Percentiles rank a stretch among this genome's conserved stretches.
phyloP scores from a whole-genome alignment of 73 alveolate genomes.

The Paraurostyla sp. region DNA sequence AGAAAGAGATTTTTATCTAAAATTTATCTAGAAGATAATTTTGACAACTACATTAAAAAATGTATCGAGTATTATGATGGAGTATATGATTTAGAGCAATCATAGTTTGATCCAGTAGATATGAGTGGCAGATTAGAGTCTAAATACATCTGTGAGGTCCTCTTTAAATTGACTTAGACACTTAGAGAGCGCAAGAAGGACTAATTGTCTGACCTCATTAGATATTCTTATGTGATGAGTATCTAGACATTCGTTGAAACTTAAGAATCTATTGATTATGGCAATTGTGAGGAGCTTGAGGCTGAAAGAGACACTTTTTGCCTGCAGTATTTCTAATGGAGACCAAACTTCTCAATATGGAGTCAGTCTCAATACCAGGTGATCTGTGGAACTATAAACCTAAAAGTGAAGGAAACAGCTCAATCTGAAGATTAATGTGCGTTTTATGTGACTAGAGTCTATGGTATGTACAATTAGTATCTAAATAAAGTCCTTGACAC shows the following conservation, averaged over 20 bases:
- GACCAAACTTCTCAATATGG: conserved; percentile 7
- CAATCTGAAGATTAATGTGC: conserved; percentile 5
- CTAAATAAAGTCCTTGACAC: background rate
- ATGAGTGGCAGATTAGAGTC: conserved; percentile 30
- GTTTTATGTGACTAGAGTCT: conserved; percentile 14
- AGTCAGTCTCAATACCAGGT: background rate
- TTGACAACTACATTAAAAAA: background rate
- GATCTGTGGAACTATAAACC: background rate
- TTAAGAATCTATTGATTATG: conserved; percentile 4
- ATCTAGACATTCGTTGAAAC: conserved; percentile 6
- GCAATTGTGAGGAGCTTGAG: conserved; percentile 4
- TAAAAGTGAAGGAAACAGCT: background rate
- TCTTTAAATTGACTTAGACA: background rate
- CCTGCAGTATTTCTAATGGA: conserved; percentile 5
- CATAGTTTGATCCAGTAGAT: conserved; percentile 8
- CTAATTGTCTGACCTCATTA: background rate
- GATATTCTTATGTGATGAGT: conserved; percentile 6
- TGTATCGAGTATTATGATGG: conserved; percentile 1
- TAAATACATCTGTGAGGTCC: background rate
- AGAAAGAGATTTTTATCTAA: background rate
- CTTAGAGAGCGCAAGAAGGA: background rate
- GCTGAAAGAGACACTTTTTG: conserved; percentile 28
- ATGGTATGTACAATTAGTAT: background rate
- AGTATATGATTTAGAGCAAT: background rate
- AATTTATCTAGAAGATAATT: background rate